A percentile compares a stretch with the other conserved stretches of the same genome.
These are phyloP conservation scores for Fusarium tanahbumbuense DNA, from an alignment of 2,329 filamentous ascomycete genomes.

Conservation along the genomic window DNA sequence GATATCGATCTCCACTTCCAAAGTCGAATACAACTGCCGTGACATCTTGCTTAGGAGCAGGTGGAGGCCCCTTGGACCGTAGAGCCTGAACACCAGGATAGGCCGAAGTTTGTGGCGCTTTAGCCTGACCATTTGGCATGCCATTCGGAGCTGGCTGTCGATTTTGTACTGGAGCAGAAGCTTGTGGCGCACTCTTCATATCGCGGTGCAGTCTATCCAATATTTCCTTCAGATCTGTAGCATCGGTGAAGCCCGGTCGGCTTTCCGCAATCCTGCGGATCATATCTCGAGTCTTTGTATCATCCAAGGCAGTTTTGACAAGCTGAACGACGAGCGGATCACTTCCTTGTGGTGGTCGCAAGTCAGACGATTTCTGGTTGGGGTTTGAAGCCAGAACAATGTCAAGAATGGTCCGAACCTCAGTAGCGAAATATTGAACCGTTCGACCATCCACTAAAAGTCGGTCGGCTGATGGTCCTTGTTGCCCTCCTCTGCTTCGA, in stretches of 20 bases:
- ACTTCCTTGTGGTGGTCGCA: constrained; percentile 65
- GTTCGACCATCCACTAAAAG: constrained; percentile 66
- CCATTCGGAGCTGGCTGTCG: constrained; percentile 49
- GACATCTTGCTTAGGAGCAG: constrained; percentile 67
- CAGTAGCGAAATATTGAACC: constrained; percentile 70
- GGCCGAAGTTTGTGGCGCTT: constrained; percentile 25
- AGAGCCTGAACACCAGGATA: constrained; percentile 63
- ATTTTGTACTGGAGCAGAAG: constrained; percentile 46
- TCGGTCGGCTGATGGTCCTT: constrained; percentile 65
- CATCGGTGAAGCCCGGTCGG: constrained; percentile 63
- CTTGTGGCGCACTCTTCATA: constrained; percentile 51
- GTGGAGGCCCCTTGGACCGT: constrained; percentile 69
- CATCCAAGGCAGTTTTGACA: constrained; percentile 68
- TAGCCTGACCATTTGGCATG: constrained; percentile 48
- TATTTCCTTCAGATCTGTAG: constrained; percentile 64
- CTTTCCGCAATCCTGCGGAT: constrained; percentile 66
- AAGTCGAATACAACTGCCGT: constrained; percentile 78
- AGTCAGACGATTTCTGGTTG: constrained; percentile 63
- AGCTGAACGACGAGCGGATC: constrained; percentile 67
- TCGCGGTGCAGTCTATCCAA: constrained; percentile 62
- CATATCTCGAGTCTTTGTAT: constrained; percentile 60
- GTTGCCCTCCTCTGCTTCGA: constrained; percentile 62
- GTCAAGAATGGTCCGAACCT: constrained; percentile 67
- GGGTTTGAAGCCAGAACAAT: constrained; percentile 71
- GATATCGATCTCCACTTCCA: constrained; percentile 77